Conservation (phyloP, 257 asterid species). For the Solanum chiquidenum region DNA sequence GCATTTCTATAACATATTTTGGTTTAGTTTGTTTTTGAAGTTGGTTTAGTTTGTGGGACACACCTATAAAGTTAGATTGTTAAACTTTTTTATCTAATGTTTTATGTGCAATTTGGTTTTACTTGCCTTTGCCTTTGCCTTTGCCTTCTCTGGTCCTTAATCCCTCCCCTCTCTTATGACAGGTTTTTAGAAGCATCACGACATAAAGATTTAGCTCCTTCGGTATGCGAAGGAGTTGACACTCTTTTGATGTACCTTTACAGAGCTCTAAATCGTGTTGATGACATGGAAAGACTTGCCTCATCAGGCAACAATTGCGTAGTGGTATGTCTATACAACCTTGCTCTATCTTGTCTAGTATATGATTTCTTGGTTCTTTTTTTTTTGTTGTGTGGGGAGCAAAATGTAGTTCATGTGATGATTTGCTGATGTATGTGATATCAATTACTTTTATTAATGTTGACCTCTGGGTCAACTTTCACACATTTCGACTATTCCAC, state of each 20-base stretch:
- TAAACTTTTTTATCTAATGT: background rate
- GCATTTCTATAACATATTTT: background rate
- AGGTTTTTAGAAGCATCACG: conserved; percentile 79
- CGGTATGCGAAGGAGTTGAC: conserved; percentile 89
- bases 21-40: background rate
- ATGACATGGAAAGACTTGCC: conserved; percentile 91
- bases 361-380: background rate
- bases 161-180: conserved; percentile 11
- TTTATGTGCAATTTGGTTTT: background rate
- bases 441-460: background rate
- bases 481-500: background rate
- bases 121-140: no score
- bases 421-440: background rate
- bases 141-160: background rate
- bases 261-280: conserved; percentile 64
- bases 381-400: background rate
- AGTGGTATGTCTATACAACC: conserved; percentile 55
- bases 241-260: conserved; percentile 86
- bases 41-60: background rate
- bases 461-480: background rate
- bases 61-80: background rate
- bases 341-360: background rate
- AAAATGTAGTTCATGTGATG: background rate
- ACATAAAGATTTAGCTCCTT: conserved; percentile 45
- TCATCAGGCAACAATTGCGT: conserved; percentile 78